Evolutionary conservation across 1,284 basidiomycete species (phyloP).

Genomic region (Pyrrhoderma lamaoense): DNA sequence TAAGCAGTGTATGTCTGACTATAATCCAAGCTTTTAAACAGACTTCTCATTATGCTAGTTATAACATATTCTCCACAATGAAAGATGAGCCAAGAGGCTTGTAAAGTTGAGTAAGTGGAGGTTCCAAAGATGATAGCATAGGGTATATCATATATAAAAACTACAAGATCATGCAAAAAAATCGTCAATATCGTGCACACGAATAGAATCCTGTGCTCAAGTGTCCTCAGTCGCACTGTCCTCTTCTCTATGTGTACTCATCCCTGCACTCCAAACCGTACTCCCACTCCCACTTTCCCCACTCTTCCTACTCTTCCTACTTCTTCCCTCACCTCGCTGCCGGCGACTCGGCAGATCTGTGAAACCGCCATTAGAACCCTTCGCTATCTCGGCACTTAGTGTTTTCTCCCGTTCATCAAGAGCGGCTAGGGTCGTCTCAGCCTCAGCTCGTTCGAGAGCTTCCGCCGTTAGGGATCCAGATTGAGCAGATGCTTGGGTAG

Average conservation of each 20-base stretch:
- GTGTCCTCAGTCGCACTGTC: slow-evolving; percentile 16
- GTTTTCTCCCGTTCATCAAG: slow-evolving; percentile 68
- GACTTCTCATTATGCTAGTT: slow-evolving; percentile 18
- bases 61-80: slow-evolving; percentile 11
- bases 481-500: slow-evolving; percentile 28
- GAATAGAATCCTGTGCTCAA: slow-evolving; percentile 1
- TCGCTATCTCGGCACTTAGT: slow-evolving; percentile 67
- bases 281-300: slow-evolving; percentile 60
- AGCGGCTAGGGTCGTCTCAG: slow-evolving; percentile 61
- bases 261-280: slow-evolving; percentile 78
- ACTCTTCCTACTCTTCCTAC: slow-evolving; percentile 44
- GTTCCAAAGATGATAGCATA: slow-evolving; percentile 12
- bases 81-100: slow-evolving; percentile 13
- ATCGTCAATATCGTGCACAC: slow-evolving; percentile 15
- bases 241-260: slow-evolving; percentile 54
- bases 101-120: not conserved
- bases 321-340: slow-evolving; percentile 39
- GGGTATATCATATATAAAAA: slow-evolving; percentile 5
- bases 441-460: slow-evolving; percentile 68
- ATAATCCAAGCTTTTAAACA: too few species aligned
- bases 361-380: slow-evolving; percentile 63
- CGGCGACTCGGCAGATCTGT: slow-evolving; percentile 59
- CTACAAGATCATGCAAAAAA: slow-evolving; percentile 7
- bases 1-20: too few species aligned
- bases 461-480: slow-evolving; percentile 53